Evolutionary conservation across 257 asterid genomes (phyloP), one percentile per base, ranked within the genome.

Genomic region (Penstemon newberryi): DNA sequence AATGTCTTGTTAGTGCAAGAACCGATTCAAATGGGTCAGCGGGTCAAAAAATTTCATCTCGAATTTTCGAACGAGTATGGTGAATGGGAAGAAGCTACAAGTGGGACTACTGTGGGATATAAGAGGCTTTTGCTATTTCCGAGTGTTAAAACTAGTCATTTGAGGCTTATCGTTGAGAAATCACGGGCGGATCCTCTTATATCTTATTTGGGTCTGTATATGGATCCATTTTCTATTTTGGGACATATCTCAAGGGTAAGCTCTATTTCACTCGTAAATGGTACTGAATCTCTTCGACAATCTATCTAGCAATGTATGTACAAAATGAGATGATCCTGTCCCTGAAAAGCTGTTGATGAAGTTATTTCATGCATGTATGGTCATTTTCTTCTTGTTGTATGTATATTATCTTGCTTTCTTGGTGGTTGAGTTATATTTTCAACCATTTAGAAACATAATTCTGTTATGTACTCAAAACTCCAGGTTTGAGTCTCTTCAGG

Each of bases 11-110:
- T 83, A 67, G 79, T 94, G 78, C 97, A 94, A 83, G 99, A 94
- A 77, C 96, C 99, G 4, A 86, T 94, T 47, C 99, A 89, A 10
- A 83, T 94, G 97, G 99, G 99, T n/a, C 99, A 94, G 78, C 58
- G 97, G 75, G 69, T 94, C 57, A 63, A 78, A 3, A 39, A 73
- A 40, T 94, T 94, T 45, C 99, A 81, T 74, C 83, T 94, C 4
- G 93, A 87, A 53, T 65, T 70, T 69, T 65, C 79, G 78, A 72
- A 82, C 25, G 79, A 44, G 42, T 57, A 56, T 1, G 89, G 92
- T 6, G 67, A 71, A 49, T 94, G 99, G 97, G 60, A 81, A 76
- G 58, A 70, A 56, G 85, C 74, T 42, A 71, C 83, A 18, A 70
- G 36, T 0, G 97, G 97, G 50, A 85, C 97, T 33, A 94, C 99